Base-by-base conservation (phyloP, 805 yeast genomes). In the Cyberlindnera bimundalis region DNA sequence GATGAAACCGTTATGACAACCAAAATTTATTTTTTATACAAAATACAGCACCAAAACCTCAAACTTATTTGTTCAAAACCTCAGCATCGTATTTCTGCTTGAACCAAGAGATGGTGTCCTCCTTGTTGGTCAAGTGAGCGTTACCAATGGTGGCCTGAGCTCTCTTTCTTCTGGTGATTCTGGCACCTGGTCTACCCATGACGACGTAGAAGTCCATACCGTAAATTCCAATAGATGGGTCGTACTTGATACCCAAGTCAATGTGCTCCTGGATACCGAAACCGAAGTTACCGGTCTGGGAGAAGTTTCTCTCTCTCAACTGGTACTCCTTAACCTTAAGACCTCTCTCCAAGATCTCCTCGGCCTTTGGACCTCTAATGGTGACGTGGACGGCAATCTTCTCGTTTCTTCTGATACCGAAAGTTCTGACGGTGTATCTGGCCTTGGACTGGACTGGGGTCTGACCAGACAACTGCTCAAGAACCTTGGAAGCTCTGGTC, bases 171-270 rank as follows among this genome's bases (percentile, higher is more conserved):
- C 98, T 91, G 67, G 98, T 81, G 64, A 93, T 86, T 79, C 99
- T 87, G 80, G 81, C 84, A 78, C 99, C 99, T 70, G 96, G 93
- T 79, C 99, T 91, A 73, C 96, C 97, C 79, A 93, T 78, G 68
- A 91, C 96, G 69, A 93, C 89, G 90, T 90, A 93, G 88, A 93
- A 93, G 78, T 93, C 99, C 95, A 85, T 93, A 84, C 99, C 99
- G 93, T 91, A 93, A 72, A 93, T 93, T 73, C 98, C 98, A 67
- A 93, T 93, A 68, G 86, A 81, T 75, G 99, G 99, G 76, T 93
- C 99, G 79, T 93, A 93, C 81, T 93, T 93, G 84, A 93, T 93
- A 81, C 99, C 99, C 73, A 93, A 84, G 75, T 93, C 99, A 66
- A 93, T 93, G 83, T 93, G 99, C 82, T 93, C 99, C 63, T 86